Base-by-base conservation (phyloP, 1,284 basidiomycete genomes). In the Microbotryum lychnidis-dioicae region DNA sequence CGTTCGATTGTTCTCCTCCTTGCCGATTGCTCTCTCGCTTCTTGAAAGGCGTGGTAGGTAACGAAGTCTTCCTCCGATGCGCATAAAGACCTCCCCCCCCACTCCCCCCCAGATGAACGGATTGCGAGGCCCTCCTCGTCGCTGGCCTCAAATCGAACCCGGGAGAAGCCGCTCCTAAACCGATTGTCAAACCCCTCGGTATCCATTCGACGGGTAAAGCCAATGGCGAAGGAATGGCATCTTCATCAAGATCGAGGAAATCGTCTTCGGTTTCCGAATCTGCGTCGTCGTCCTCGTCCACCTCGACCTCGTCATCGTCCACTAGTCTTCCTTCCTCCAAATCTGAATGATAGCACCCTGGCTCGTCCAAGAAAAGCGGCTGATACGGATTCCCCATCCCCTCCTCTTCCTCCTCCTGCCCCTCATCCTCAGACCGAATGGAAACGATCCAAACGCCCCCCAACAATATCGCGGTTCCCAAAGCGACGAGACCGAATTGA, bases 371-470 rank as follows among this genome's bases (percentile, higher is more conserved):
- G 33, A 20, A 23, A 53, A 47, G 33, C 54, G 50, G 33, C 25
- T 42, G 37, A 18, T 42, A 42, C 37, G 12, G 37, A 42, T 42
- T 42, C 37, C 37, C 44, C 6, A 50, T 14, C 46, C 46, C 12
- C 27, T 50, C 51, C 42, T 10, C 31, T 1, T 31, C 54, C 56
- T 60, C n/a, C 50, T 42, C 18, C 27, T 53, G 49, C 42, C 31
- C 31, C 6, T 56, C 31, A 10, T 31, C 54, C 56, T 60, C 49
- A 45, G 5, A 52, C 44, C 55, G 73, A 18, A 79, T 71, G 6
- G 77, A 79, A 51, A 97, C 89, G 23, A 89, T 82, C 87, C 91
- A 96, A 0, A 97, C 92, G 3, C 92, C 93, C 1, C 83, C 81
- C 9, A 97, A 82, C 2, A 97, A 81, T 5, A 93, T 75, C 12